A percentile compares a stretch with the other conserved stretches of the same genome.
Evolutionary conservation across 1,139 yeast genomes (phyloP).

Genomic region (Ogataea hybrid): DNA sequence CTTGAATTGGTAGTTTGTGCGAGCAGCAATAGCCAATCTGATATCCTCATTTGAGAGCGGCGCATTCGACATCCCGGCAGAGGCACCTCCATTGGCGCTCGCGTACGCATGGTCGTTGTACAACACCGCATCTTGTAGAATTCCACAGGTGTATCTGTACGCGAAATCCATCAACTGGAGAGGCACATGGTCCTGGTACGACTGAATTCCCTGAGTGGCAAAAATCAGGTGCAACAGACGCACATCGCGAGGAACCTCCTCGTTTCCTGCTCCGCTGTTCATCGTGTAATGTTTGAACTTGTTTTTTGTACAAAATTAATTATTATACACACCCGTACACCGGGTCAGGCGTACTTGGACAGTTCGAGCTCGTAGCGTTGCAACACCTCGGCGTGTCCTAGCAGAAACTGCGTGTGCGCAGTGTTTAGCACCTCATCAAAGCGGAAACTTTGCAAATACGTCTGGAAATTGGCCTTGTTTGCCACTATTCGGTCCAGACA

Average conservation of each 20-base stretch:
- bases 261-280: conserved; percentile 4
- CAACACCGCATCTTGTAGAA: no score
- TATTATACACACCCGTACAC: conserved; percentile 5
- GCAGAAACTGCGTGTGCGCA: conserved; percentile 29
- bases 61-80: no score
- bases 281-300: not conserved
- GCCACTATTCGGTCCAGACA: conserved; percentile 23
- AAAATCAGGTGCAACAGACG: conserved; percentile 86
- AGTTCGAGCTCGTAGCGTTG: conserved; percentile 3
- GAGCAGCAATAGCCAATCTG: no score
- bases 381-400: conserved; percentile 25
- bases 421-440: conserved; percentile 29
- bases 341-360: not conserved
- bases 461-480: conserved; percentile 19
- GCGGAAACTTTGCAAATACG: conserved; percentile 30
- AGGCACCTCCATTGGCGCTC: no score
- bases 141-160: no score
- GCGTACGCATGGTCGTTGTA: no score
- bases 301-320: conserved; percentile 1
- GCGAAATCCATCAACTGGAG: no score
- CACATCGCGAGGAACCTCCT: conserved; percentile 77
- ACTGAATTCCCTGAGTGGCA: no score
- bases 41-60: no score
- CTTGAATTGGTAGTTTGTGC: no score
- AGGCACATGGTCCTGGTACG: no score